Evolutionary conservation across 805 yeast species (phyloP).

Genomic region (Candida wancherniae): DNA sequence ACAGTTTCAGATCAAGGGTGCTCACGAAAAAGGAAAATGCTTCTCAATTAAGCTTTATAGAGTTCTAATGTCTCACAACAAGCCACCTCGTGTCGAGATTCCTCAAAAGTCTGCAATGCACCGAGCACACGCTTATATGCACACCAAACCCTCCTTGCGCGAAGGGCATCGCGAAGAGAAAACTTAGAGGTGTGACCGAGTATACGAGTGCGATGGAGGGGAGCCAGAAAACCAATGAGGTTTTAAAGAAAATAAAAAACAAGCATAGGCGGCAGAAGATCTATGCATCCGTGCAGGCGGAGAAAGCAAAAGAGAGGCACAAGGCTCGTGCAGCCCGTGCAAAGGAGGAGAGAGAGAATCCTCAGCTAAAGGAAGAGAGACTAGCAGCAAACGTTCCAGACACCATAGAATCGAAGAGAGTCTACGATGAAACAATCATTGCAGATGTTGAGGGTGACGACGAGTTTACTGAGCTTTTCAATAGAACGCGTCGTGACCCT

Average conservation of each 20-base stretch:
- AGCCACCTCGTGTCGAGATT: no score
- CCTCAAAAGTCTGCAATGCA: no score
- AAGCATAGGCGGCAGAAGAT: conserved; percentile 77
- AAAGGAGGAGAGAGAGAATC: conserved; percentile 80
- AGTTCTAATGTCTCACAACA: no score
- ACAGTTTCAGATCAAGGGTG: no score
- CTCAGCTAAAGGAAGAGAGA: conserved; percentile 77
- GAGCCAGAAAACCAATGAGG: conserved; percentile 11
- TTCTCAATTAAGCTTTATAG: no score
- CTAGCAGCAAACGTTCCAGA: conserved; percentile 71
- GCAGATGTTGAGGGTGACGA: conserved; percentile 59
- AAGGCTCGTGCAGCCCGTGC: conserved; percentile 75
- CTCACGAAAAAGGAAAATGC: no score
- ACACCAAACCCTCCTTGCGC: background rate
- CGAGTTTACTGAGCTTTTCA: conserved; percentile 44
- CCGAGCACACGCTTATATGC: no score
- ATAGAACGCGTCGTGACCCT: conserved; percentile 49
- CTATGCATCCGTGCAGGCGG: conserved; percentile 68
- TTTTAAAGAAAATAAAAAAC: conserved; percentile 51
- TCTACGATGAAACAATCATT: conserved; percentile 76
- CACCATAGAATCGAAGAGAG: conserved; percentile 80
- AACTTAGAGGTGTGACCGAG: background rate
- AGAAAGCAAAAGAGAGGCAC: conserved; percentile 72
- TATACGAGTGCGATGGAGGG: conserved; percentile 5
- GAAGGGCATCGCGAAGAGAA: background rate